Evolutionary conservation across 2,329 filamentous ascomycete species (phyloP), one percentile per base, ranked within the genome.

Genomic region (Fusarium sp.): DNA sequence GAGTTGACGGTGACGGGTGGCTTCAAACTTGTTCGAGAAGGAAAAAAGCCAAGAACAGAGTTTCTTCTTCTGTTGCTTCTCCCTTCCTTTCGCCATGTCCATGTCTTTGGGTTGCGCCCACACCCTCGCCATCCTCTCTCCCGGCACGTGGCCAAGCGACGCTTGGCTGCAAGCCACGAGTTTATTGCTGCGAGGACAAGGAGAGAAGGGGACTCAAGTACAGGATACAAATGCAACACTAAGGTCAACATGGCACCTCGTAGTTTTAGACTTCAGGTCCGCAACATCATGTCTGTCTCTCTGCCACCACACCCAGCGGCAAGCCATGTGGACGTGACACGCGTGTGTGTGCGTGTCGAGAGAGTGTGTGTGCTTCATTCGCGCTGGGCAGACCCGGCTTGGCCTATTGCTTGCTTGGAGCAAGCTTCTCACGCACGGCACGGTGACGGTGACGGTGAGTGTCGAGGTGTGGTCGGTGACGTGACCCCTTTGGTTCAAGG

Each of bases 61-160:
- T 74, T 74, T 52, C 47, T 20, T 52, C 27, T n/a, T 22, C 22
- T 22, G 3, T 22, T 22, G 22, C 22, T 22, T 22, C 22, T 52
- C 25, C 27, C 25, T 50, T 30, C 25, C 11, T 30, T 52, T 54
- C 15, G n/a, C 52, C 52, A 56, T 22, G 32, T 25, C 43, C 22
- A 47, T 27, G 22, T 47, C 43, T 22, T 47, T 47, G 32, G 30
- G 32, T 72, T 61, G 45, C 40, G 52, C 56, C 63, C 68, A 70
- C 57, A 43, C 74, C 74, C 75, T 45, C 71, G 56, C 62, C 47
- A 43, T 71, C 25, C 25, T 4, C 56, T 57, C 20, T 32, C n/a
- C 45, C 25, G 20, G 75, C 75, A 77, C 75, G 75, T 77, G 75
- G 75, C 69, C 32, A 64, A 63, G 47, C n/a, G 71, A 65, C 73